Percentiles rank a stretch among this genome's conserved stretches.
Conservation (phyloP, 441 rosid genomes). For the Syzygium malaccense region DNA sequence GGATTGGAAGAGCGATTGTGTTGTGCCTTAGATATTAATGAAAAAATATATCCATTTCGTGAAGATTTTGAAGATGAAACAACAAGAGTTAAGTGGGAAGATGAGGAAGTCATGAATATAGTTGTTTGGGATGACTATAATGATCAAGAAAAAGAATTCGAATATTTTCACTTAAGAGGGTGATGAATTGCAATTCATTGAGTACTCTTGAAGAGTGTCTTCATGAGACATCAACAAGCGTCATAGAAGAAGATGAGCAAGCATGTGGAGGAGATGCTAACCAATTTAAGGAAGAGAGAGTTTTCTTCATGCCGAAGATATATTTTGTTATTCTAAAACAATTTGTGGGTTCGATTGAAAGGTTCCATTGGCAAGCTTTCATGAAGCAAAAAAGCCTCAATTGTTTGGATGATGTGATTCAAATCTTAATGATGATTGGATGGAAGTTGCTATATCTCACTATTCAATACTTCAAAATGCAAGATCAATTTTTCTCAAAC, state of each 20-base stretch:
- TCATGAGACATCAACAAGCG: not conserved
- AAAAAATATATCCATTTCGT: not conserved
- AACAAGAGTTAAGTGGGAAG: not conserved
- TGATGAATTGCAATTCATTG: not conserved
- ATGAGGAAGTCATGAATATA: not conserved
- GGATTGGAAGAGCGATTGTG: not conserved
- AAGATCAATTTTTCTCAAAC: not conserved
- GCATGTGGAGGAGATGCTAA: not conserved
- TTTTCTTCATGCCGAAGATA: not conserved
- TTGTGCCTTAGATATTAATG: not conserved
- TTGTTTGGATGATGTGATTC: not conserved
- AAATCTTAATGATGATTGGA: not conserved
- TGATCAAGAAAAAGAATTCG: not conserved
- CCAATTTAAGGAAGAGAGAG: not conserved
- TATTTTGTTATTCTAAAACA: not conserved
- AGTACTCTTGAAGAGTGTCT: not conserved
- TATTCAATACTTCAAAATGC: not conserved
- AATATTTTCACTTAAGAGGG: not conserved
- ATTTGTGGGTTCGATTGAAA: not conserved
- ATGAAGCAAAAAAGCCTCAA: not conserved
- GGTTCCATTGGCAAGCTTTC: not conserved
- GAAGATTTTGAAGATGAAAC: not conserved
- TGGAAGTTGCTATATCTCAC: not conserved
- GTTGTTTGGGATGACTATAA: not conserved
- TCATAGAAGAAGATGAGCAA: not conserved